Base-by-base conservation (phyloP, 2,329 filamentous ascomycete genomes). In the Arthroderma uncinatum region DNA sequence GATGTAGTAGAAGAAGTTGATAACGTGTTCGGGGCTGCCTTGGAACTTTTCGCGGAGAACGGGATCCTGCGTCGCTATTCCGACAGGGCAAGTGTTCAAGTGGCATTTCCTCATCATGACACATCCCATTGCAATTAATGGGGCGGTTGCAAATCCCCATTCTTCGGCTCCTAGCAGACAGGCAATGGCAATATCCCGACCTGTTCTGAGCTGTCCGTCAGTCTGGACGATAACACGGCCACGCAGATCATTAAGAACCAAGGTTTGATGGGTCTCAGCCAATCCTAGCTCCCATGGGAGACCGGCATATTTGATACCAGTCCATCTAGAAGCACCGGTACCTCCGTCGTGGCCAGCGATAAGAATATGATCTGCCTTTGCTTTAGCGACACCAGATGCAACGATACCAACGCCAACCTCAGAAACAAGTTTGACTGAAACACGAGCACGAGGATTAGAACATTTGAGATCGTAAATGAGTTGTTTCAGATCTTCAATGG, bases 1-100 rank as follows among this genome's bases (percentile, higher is more conserved):
- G 55, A 97, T 81, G 68, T 96, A 97, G 77, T 96, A 97, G 77
- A 95, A 95, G 79, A 96, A 96, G 80, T 96, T 97, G 74, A 97
- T 96, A 58, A 95, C 91, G 65, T 96, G 89, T 75, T 97, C 92
- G 9, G 92, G 91, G 0, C 89, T 91, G 61, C 92, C 92, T 64
- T 84, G 79, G 73, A 97, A 96, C 76, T 96, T 97, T 79, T 91
- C 87, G 60, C 92, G 83, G 1, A 97, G 80, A 69, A 92, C 87
- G n/a, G 90, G 90, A 66, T 96, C 91, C 69, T 97, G 92, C 0
- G 91, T 95, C 2, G 92, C 92, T 60, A 97, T 95, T 71, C 92
- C 92, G 9, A 96, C 91, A 8, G 91, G 90, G 75, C 91, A 86
- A 2, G 87, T 90, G 68, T 93, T 94, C 55, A 64, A 56, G 64